These are phyloP conservation scores for Friedmanniomyces endolithicus DNA, from an alignment of 495 filamentous ascomycete species.

Conservation along the genomic window DNA sequence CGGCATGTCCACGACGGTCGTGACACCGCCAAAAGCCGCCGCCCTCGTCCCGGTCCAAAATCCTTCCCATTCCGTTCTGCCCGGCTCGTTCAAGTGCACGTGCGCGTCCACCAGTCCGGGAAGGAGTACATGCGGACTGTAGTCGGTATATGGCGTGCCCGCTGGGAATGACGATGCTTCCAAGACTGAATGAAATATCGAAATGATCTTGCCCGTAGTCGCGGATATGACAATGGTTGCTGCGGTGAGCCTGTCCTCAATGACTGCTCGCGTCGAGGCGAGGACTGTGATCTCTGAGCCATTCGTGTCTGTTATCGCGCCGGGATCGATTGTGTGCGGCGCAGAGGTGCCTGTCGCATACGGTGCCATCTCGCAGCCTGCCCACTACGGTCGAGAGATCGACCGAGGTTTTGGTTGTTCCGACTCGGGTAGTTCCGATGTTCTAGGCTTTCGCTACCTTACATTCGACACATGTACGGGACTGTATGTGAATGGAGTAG, in stretches of 20 bases:
- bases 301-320: background rate
- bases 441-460: too few relatives aligned
- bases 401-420: background rate
- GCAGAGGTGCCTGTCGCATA: background rate
- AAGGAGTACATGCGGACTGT: constrained; percentile 75
- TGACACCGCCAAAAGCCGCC: constrained; percentile 91
- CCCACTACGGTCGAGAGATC: background rate
- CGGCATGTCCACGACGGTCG: constrained; percentile 97
- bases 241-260: constrained; percentile 53
- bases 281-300: constrained; percentile 49
- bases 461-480: too few relatives aligned
- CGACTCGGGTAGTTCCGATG: too few relatives aligned
- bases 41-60: constrained; percentile 89
- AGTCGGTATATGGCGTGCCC: constrained; percentile 63
- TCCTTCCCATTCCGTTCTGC: constrained; percentile 96
- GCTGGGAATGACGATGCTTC: constrained; percentile 58
- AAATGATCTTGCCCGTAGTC: constrained; percentile 69
- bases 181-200: constrained; percentile 60
- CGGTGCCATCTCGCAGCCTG: background rate
- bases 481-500: too few relatives aligned
- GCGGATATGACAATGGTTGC: constrained; percentile 72
- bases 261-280: constrained; percentile 67
- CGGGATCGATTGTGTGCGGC: background rate
- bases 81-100: constrained; percentile 95
- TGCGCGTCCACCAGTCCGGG: constrained; percentile 94